A percentile compares a stretch with the other conserved stretches of the same genome.
These are phyloP conservation scores for Hypoxylon lienhwacheense DNA, from an alignment of 495 filamentous ascomycete species.

Conservation along the genomic window DNA sequence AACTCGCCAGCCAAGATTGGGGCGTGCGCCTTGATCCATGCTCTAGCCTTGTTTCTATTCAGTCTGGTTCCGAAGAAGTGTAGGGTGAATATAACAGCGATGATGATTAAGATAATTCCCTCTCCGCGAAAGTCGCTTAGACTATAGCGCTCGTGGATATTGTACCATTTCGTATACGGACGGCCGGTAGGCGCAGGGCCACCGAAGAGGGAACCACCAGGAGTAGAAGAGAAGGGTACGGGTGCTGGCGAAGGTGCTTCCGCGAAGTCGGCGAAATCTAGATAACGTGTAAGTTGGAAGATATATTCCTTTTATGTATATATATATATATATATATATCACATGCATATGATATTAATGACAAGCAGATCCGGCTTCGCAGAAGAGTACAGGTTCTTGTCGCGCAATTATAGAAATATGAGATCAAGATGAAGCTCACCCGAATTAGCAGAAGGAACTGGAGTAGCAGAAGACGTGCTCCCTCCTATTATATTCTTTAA, in stretches of 20 bases:
- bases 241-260: conserved; percentile 66
- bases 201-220: conserved; percentile 39
- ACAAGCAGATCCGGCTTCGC: background rate
- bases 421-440: conserved; percentile 50
- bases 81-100: conserved; percentile 71
- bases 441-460: conserved; percentile 57
- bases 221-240: conserved; percentile 37
- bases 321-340: background rate
- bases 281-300: background rate
- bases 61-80: conserved; percentile 80
- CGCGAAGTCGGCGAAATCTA: conserved; percentile 81
- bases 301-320: no score
- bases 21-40: conserved; percentile 76
- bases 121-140: conserved; percentile 84
- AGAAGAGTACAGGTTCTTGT: background rate
- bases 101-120: conserved; percentile 73
- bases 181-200: conserved; percentile 53
- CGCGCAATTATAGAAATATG: conserved; percentile 3
- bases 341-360: background rate
- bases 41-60: conserved; percentile 77
- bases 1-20: conserved; percentile 78
- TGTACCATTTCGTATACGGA: conserved; percentile 94
- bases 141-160: conserved; percentile 84
- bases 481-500: conserved; percentile 70
- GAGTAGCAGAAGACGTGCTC: conserved; percentile 55